Evolutionary conservation across 805 yeast genomes (phyloP).

Genomic region (Saccharomycopsis selenospora): DNA sequence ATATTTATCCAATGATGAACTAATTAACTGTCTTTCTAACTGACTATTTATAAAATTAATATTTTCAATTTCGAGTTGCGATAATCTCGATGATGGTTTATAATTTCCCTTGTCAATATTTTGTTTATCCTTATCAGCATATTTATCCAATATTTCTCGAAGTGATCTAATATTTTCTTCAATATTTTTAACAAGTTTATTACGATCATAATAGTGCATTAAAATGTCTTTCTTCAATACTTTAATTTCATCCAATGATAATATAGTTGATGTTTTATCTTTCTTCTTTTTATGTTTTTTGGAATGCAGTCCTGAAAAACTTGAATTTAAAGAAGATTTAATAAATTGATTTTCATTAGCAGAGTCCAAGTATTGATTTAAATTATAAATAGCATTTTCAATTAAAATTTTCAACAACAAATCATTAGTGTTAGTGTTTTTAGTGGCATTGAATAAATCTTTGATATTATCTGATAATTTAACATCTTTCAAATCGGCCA

Average conservation of each 20-base stretch:
- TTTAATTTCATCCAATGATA: slow-evolving; percentile 20
- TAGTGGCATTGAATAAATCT: slow-evolving; percentile 17
- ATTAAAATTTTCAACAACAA: slow-evolving; percentile 33
- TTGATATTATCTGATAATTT: slow-evolving; percentile 17
- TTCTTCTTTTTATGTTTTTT: neutral
- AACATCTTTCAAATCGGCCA: slow-evolving; percentile 13
- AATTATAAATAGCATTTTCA: slow-evolving; percentile 35
- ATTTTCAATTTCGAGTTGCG: slow-evolving; percentile 17
- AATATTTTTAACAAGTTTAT: neutral
- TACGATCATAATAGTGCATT: slow-evolving; percentile 2
- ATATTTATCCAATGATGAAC: slow-evolving; percentile 12
- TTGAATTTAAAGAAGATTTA: neutral
- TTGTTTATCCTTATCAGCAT: slow-evolving; percentile 3
- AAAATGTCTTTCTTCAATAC: slow-evolving; percentile 11
- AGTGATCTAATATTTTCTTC: slow-evolving; percentile 10
- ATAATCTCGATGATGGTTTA: slow-evolving; percentile 13
- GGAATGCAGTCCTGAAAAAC: neutral
- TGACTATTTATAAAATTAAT: slow-evolving; percentile 14
- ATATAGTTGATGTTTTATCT: slow-evolving; percentile 7
- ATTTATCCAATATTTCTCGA: slow-evolving; percentile 13
- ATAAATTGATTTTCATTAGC: slow-evolving; percentile 12
- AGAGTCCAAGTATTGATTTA: slow-evolving; percentile 16
- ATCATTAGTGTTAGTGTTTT: slow-evolving; percentile 21
- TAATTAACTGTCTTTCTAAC: slow-evolving; percentile 18
- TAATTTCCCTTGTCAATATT: slow-evolving; percentile 2